These are phyloP conservation scores for Xylariaceae sp. DNA, from an alignment of 2,329 filamentous ascomycete genomes.

Conservation along the genomic window DNA sequence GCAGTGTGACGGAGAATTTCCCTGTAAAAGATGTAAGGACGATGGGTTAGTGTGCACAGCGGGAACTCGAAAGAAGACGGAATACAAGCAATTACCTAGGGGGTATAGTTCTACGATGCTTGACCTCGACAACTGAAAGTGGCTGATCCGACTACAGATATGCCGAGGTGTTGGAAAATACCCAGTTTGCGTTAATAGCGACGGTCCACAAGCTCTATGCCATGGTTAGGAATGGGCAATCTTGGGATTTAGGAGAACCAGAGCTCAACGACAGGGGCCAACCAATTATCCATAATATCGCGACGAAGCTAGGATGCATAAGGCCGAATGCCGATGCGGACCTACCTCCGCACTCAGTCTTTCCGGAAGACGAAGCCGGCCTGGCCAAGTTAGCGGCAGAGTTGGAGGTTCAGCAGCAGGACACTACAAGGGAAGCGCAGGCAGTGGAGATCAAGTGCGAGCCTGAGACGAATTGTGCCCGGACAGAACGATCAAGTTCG, in stretches of 20 bases:
- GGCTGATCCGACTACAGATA: conserved; percentile 42
- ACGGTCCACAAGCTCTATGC: conserved; percentile 63
- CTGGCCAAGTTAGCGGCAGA: conserved; percentile 54
- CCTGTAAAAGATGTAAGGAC: conserved; percentile 63
- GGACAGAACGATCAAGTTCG: conserved; percentile 49
- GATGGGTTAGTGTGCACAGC: conserved; percentile 61
- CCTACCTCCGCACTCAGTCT: conserved; percentile 53
- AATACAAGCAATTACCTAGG: conserved; percentile 62
- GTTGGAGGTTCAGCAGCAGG: conserved; percentile 46
- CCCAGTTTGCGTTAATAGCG: conserved; percentile 59
- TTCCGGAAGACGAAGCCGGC: conserved; percentile 58
- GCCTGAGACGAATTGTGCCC: conserved; percentile 36
- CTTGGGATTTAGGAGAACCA: conserved; percentile 60
- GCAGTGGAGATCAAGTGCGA: conserved; percentile 33
- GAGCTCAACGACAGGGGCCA: conserved; percentile 60
- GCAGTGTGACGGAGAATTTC: conserved; percentile 62
- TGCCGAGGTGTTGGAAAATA: conserved; percentile 62
- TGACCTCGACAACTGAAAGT: background rate
- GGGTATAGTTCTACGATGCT: conserved; percentile 42
- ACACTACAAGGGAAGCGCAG: conserved; percentile 34
- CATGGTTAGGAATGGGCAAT: conserved; percentile 56
- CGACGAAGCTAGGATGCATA: conserved; percentile 60
- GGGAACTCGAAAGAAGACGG: conserved; percentile 62
- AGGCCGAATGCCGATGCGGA: conserved; percentile 59
- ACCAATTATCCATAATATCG: conserved; percentile 62